These are phyloP conservation scores for Leptodermis oblonga DNA, from an alignment of 257 asterid genomes.

Conservation along the genomic window DNA sequence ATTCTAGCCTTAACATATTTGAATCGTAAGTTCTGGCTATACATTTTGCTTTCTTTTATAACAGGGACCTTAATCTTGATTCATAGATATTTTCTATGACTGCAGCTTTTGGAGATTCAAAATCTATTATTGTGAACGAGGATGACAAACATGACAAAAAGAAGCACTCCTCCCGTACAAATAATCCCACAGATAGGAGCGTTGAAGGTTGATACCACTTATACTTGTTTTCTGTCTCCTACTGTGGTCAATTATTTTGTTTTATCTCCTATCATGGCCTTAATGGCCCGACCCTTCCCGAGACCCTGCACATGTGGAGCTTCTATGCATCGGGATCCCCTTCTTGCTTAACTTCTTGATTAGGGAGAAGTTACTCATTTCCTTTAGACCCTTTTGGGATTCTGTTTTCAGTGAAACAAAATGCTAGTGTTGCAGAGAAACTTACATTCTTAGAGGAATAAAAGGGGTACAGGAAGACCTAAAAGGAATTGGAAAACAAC, in stretches of 20 bases:
- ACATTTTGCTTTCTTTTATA: slow-evolving; percentile 9
- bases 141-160: slow-evolving; percentile 35
- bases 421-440: neutral
- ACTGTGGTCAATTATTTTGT: neutral
- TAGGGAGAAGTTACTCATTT: neutral
- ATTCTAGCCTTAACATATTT: slow-evolving; percentile 65
- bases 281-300: too few relatives aligned
- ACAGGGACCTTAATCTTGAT: slow-evolving; percentile 11
- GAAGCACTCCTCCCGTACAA: slow-evolving; percentile 26
- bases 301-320: too few relatives aligned
- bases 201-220: slow-evolving; percentile 33
- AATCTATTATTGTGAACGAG: slow-evolving; percentile 40
- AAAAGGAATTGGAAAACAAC: too few relatives aligned
- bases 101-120: slow-evolving; percentile 77
- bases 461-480: too few relatives aligned
- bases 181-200: slow-evolving; percentile 20
- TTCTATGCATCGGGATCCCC: too few relatives aligned
- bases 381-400: neutral
- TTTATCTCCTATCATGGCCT: too few relatives aligned
- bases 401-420: neutral
- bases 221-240: neutral
- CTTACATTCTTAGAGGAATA: neutral
- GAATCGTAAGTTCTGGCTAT: slow-evolving; percentile 44
- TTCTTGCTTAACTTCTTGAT: neutral
- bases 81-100: slow-evolving; percentile 15